Percentiles rank a stretch among this genome's conserved stretches.
phyloP scores from a whole-genome alignment of 352 stramenopile genomes.

The Phytophthora kernoviae region DNA sequence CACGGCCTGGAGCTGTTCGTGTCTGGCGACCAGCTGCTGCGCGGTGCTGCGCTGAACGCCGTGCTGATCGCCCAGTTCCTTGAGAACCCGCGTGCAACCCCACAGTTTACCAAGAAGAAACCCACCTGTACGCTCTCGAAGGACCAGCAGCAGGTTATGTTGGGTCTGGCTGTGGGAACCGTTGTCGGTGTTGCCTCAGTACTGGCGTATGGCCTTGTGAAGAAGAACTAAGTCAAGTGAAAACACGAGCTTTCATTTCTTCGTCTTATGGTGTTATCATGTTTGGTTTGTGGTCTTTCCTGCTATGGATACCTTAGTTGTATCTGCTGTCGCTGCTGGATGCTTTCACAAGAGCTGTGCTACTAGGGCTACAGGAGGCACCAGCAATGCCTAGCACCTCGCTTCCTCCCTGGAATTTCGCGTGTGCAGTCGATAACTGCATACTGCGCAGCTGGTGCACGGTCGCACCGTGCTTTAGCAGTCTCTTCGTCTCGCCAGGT shows the following conservation, averaged over 20 bases:
- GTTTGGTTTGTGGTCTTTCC: too few species aligned
- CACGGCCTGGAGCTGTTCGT: constrained; percentile 98
- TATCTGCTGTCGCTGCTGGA: constrained; percentile 46
- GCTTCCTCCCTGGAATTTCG: constrained; percentile 16
- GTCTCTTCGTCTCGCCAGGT: constrained; percentile 38
- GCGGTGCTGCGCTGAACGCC: constrained; percentile 97
- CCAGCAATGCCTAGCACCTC: constrained; percentile 45
- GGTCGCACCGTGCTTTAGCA: constrained; percentile 47
- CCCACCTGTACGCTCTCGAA: constrained; percentile 37
- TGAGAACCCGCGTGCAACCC: constrained; percentile 60
- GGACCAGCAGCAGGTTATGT: constrained; percentile 29
- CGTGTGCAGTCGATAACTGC: constrained; percentile 25
- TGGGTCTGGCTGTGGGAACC: constrained; percentile 42
- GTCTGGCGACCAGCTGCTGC: constrained; percentile 96
- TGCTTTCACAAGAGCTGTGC: constrained; percentile 37
- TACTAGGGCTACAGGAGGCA: constrained; percentile 39
- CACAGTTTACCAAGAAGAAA: constrained; percentile 77
- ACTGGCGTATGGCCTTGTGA: constrained; percentile 39
- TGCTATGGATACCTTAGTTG: too few species aligned
- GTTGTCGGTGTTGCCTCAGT: constrained; percentile 47
- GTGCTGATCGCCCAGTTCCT: constrained; percentile 96
- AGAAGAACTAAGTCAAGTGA: constrained; percentile 53
- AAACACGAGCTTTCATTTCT: constrained; percentile 17
- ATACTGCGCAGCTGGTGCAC: constrained; percentile 56
- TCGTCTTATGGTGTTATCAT: neutral